Conservation (phyloP, 352 stramenopile genomes). For the Pythium plurisporium region DNA sequence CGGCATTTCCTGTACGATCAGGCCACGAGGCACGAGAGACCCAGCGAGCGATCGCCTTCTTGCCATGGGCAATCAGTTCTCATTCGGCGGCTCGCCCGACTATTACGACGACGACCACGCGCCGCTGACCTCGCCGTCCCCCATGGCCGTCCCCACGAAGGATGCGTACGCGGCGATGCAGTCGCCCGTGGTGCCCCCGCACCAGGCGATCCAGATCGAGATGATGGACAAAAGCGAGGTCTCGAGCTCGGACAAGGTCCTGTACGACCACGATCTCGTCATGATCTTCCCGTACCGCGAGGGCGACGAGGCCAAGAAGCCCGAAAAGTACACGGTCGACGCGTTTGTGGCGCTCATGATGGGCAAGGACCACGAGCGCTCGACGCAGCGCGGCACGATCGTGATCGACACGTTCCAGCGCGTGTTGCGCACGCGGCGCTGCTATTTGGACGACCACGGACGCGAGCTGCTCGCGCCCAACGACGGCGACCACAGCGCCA, state of each 20-base stretch:
- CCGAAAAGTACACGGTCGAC: slow-evolving; percentile 55
- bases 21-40: not conserved
- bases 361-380: slow-evolving; percentile 55
- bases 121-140: not conserved
- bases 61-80: slow-evolving; percentile 16
- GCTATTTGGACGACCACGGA: slow-evolving; percentile 65
- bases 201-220: slow-evolving; percentile 19
- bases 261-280: slow-evolving; percentile 78
- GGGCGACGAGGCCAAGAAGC: slow-evolving; percentile 61
- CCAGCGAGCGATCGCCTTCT: not conserved
- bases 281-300: slow-evolving; percentile 73
- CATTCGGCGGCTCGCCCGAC: slow-evolving; percentile 21
- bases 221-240: slow-evolving; percentile 9
- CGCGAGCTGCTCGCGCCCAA: slow-evolving; percentile 34
- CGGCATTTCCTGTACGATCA: not conserved
- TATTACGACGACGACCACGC: slow-evolving; percentile 15
- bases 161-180: slow-evolving; percentile 19
- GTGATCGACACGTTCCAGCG: slow-evolving; percentile 71
- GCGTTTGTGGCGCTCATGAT: slow-evolving; percentile 64
- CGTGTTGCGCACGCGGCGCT: slow-evolving; percentile 59
- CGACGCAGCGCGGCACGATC: slow-evolving; percentile 29
- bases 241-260: slow-evolving; percentile 34
- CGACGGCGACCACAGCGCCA: slow-evolving; percentile 49
- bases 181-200: slow-evolving; percentile 10
- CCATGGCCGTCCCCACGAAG: not conserved